These are phyloP conservation scores for Mortierella sp. DNA, from an alignment of 371 early-diverging fungal genomes.

Conservation along the genomic window DNA sequence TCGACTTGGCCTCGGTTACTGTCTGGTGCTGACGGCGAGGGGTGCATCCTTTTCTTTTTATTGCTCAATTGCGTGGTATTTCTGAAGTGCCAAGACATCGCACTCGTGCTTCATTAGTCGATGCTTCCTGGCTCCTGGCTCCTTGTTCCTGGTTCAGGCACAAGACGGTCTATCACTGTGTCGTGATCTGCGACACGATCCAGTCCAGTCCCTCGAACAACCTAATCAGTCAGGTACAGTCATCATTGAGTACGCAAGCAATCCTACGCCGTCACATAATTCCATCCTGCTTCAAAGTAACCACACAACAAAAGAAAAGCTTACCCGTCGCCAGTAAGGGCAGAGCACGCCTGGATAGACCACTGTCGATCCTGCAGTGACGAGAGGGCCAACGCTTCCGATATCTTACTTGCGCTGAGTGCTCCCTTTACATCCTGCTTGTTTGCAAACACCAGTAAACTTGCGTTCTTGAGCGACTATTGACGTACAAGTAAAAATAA, in stretches of 20 bases:
- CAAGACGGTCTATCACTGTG: conserved; percentile 14
- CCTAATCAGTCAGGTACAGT: conserved; percentile 46
- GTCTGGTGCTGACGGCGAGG: not conserved
- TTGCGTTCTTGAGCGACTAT: conserved; percentile 72
- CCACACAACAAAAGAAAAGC: conserved; percentile 1
- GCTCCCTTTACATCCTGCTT: conserved; percentile 82
- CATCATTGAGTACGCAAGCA: not conserved
- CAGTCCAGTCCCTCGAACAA: conserved; percentile 81
- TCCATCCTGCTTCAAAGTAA: not conserved
- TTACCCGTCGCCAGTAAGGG: conserved; percentile 82
- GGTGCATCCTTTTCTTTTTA: not conserved
- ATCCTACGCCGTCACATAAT: not conserved
- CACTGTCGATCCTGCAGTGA: conserved; percentile 79
- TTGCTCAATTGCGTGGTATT: not conserved
- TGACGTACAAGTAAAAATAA: not conserved
- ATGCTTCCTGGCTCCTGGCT: not conserved
- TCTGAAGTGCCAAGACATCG: too few relatives aligned
- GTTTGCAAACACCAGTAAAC: conserved; percentile 79
- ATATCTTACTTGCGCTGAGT: conserved; percentile 75
- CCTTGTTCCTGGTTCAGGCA: not conserved
- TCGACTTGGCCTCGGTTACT: not conserved
- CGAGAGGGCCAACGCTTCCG: conserved; percentile 74
- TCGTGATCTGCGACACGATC: conserved; percentile 71
- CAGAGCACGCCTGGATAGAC: conserved; percentile 85
- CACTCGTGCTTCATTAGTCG: not conserved